Evolutionary conservation across 345 rosid species (phyloP).

Genomic region (Melastoma malabathricum): DNA sequence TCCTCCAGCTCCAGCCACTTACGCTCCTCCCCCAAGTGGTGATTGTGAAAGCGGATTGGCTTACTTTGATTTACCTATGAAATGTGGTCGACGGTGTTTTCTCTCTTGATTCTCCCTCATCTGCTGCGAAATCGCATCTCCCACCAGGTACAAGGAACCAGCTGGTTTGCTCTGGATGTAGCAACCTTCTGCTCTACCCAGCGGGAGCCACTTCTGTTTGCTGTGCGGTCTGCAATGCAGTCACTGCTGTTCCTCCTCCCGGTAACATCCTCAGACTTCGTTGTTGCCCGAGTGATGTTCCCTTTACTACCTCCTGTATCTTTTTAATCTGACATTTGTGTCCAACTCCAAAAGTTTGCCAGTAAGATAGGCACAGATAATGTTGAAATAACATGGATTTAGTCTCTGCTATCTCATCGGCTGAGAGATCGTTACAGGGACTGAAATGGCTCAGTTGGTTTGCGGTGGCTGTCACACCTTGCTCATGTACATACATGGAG

Average conservation of each 20-base stretch:
- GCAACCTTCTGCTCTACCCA: slow-evolving; percentile 80
- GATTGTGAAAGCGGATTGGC: not conserved
- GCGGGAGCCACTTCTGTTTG: slow-evolving; percentile 92
- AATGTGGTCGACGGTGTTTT: too few species aligned
- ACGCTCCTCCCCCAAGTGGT: slow-evolving; percentile 64
- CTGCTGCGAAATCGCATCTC: not conserved
- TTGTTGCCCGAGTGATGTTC: not conserved
- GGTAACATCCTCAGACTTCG: slow-evolving; percentile 24
- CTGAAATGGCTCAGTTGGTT: slow-evolving; percentile 95
- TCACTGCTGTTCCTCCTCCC: slow-evolving; percentile 89
- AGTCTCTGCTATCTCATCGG: not conserved
- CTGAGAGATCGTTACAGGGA: slow-evolving; percentile 32
- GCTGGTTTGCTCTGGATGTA: slow-evolving; percentile 94
- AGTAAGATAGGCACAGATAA: too few species aligned
- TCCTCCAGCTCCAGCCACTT: slow-evolving; percentile 49
- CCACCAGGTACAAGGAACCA: slow-evolving; percentile 59
- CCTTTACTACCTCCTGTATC: too few species aligned
- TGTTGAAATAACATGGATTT: not conserved
- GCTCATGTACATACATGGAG: slow-evolving; percentile 94
- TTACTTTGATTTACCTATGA: too few species aligned
- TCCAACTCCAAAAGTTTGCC: too few species aligned
- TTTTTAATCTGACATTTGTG: too few species aligned
- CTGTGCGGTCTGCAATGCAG: slow-evolving; percentile 99
- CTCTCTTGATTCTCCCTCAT: too few species aligned
- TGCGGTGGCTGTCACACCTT: slow-evolving; percentile 98